Conservation (phyloP, 208 protist species). For the Phytomonas sp. region DNA sequence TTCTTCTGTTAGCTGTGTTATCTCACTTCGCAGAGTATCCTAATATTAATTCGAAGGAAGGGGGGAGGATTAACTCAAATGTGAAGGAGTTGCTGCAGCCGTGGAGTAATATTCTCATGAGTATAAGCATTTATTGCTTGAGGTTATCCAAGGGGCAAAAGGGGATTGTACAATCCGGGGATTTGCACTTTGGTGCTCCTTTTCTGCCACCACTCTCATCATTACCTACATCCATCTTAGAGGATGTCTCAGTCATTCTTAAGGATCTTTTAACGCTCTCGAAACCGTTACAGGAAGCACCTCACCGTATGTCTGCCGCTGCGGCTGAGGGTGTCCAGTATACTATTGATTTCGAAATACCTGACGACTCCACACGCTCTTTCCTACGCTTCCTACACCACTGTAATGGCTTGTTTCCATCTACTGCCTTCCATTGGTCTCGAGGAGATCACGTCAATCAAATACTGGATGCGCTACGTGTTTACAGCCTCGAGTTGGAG, state of each 20-base stretch:
- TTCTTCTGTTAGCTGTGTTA: neutral
- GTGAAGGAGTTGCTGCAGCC: neutral
- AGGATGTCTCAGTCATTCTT: neutral
- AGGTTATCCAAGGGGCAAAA: neutral
- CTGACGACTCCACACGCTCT: neutral
- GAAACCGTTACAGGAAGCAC: neutral
- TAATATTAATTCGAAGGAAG: neutral
- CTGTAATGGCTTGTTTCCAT: neutral
- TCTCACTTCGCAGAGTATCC: neutral
- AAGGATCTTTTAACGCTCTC: slow-evolving; percentile 1
- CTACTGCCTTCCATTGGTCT: neutral
- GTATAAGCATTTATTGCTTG: neutral
- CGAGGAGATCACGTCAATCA: neutral
- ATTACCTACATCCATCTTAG: neutral
- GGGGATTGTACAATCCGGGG: neutral
- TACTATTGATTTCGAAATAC: neutral
- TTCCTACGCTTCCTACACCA: neutral
- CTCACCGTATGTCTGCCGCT: neutral
- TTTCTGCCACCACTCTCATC: neutral
- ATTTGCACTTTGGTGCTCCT: neutral
- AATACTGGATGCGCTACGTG: neutral
- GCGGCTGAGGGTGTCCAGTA: neutral
- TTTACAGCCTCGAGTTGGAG: neutral
- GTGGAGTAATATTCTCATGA: neutral
- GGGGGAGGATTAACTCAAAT: neutral